Conservation (phyloP, 1,139 yeast species). For the Zygoascus hellenicus region DNA sequence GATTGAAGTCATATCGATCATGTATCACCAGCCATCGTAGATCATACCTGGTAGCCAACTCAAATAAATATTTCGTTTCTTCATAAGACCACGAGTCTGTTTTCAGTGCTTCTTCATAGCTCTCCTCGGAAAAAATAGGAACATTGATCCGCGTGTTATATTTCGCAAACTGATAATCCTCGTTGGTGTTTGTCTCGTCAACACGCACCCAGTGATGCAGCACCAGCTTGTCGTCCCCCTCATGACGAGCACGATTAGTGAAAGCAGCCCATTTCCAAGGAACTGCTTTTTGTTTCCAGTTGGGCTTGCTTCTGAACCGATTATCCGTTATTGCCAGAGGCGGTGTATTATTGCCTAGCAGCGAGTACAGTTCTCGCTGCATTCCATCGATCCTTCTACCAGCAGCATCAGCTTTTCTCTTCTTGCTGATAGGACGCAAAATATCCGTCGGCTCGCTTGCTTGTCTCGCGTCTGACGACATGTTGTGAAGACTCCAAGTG, state of each 20-base stretch:
- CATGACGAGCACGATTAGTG: conserved; percentile 44
- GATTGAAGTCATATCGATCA: conserved; percentile 57
- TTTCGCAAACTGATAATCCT: conserved; percentile 59
- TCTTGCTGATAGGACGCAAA: conserved; percentile 9
- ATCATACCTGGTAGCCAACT: conserved; percentile 65
- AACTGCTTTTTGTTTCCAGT: conserved; percentile 55
- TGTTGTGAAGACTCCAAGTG: neutral
- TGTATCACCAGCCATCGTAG: conserved; percentile 80
- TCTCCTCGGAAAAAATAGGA: conserved; percentile 64
- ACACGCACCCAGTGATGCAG: conserved; percentile 84
- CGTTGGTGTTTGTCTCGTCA: conserved; percentile 38
- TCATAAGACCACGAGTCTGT: conserved; percentile 60
- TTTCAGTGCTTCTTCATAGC: conserved; percentile 43
- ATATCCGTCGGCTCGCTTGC: conserved; percentile 5
- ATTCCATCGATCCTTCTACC: conserved; percentile 51
- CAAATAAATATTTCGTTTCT: conserved; percentile 73
- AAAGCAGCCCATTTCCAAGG: conserved; percentile 78
- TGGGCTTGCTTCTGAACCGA: conserved; percentile 61
- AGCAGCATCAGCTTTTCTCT: conserved; percentile 12
- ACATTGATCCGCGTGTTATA: conserved; percentile 65
- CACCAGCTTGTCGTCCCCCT: conserved; percentile 34
- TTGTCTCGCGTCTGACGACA: conserved; percentile 8
- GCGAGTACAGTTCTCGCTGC: conserved; percentile 82
- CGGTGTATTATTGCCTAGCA: conserved; percentile 90
- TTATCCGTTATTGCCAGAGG: conserved; percentile 56